Evolutionary conservation across 257 asterid species (phyloP).

Genomic region (Galeopsis tetrahit): DNA sequence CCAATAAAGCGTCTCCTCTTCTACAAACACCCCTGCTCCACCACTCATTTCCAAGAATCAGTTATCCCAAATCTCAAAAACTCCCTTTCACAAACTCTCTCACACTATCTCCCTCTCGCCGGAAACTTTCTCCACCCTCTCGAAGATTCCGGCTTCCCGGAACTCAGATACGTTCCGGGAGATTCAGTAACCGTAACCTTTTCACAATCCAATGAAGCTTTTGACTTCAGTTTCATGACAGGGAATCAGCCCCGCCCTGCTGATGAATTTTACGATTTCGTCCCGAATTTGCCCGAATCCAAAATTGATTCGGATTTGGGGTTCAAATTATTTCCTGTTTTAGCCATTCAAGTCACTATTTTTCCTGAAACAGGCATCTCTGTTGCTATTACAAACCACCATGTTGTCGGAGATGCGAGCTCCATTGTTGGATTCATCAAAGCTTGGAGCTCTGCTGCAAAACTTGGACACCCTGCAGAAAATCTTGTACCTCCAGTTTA

Average conservation of each 20-base stretch:
- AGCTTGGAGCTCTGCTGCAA: conserved; percentile 42
- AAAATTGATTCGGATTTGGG: conserved; percentile 17
- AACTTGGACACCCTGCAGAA: conserved; percentile 25
- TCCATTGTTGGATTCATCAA: conserved; percentile 46
- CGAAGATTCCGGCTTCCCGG: conserved; percentile 31
- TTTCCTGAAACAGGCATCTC: conserved; percentile 48
- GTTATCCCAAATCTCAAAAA: conserved; percentile 40
- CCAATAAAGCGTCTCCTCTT: conserved; percentile 52
- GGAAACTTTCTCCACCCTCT: conserved; percentile 38
- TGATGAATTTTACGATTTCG: conserved; percentile 29
- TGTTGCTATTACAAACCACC: conserved; percentile 45
- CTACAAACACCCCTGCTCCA: conserved; percentile 45
- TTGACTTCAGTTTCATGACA: conserved; percentile 38
- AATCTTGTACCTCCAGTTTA: conserved; percentile 35
- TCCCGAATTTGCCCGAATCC: conserved; percentile 37
- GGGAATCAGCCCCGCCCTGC: conserved; percentile 37
- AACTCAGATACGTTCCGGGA: conserved; percentile 39
- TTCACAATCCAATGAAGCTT: conserved; percentile 19
- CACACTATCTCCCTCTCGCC: conserved; percentile 44
- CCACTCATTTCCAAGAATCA: conserved; percentile 37
- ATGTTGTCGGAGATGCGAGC: conserved; percentile 51
- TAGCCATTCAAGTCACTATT: conserved; percentile 45
- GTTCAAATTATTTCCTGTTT: conserved; percentile 27
- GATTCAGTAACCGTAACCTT: conserved; percentile 40
- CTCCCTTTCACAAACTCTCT: conserved; percentile 48